Percentiles rank a stretch among this genome's conserved stretches.
phyloP scores from a whole-genome alignment of 768 basidiomycete genomes.

The Lactifluus echinatus region DNA sequence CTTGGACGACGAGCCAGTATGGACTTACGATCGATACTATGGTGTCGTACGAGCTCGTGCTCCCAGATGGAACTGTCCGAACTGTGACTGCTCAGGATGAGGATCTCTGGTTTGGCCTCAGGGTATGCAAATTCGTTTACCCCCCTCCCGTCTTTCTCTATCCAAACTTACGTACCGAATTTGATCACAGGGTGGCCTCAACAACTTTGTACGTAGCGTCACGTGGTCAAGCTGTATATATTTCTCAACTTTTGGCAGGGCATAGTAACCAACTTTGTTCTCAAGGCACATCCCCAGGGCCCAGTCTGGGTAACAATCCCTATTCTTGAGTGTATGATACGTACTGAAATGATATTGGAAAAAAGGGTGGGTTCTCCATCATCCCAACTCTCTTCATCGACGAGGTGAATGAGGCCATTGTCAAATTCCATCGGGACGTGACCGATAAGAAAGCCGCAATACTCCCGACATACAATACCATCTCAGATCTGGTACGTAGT shows the following conservation, averaged over 20 bases:
- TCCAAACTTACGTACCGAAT: background rate
- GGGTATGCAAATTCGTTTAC: background rate
- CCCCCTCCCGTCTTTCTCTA: background rate
- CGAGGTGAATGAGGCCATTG: constrained; percentile 24
- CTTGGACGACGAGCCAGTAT: constrained; percentile 16
- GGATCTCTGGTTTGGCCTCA: constrained; percentile 17
- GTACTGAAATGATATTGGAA: background rate
- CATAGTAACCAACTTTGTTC: constrained; percentile 15
- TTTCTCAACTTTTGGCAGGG: constrained; percentile 2
- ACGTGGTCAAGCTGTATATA: background rate
- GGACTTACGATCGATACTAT: constrained; percentile 21
- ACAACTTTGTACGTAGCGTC: constrained; percentile 10
- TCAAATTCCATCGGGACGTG: constrained; percentile 3
- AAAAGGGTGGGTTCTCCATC: background rate
- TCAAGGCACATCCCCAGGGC: constrained; percentile 10
- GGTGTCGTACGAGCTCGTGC: constrained; percentile 19
- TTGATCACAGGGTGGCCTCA: constrained; percentile 9
- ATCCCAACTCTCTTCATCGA: background rate
- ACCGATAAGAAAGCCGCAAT: constrained; percentile 11
- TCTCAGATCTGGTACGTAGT: background rate
- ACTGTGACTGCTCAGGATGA: constrained; percentile 5
- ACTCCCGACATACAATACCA: constrained; percentile 2
- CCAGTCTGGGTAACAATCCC: constrained; percentile 8
- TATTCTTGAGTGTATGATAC: background rate
- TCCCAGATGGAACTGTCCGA: constrained; percentile 20